These are phyloP conservation scores for Aaosphaeria arxii DNA, from an alignment of 2,329 filamentous ascomycete genomes.

Conservation along the genomic window DNA sequence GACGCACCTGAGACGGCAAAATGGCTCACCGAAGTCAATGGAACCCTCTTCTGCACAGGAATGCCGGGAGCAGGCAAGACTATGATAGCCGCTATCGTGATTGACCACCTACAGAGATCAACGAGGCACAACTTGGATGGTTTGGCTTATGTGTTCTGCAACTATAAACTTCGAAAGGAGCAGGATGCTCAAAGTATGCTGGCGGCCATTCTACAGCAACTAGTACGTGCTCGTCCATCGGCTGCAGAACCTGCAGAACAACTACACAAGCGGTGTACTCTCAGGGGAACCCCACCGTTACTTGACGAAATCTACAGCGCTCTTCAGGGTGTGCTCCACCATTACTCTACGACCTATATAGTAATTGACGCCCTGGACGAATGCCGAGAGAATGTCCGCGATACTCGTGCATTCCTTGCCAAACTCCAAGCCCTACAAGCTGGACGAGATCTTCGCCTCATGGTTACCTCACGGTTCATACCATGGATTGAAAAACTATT, in stretches of 20 bases:
- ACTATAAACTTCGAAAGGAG: slow-evolving; percentile 20
- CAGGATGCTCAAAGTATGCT: slow-evolving; percentile 21
- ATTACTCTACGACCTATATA: slow-evolving; percentile 13
- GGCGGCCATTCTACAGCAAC: slow-evolving; percentile 31
- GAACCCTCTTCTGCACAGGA: slow-evolving; percentile 21
- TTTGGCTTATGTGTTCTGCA: slow-evolving; percentile 34
- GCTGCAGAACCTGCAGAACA: slow-evolving; percentile 12
- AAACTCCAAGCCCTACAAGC: slow-evolving; percentile 8
- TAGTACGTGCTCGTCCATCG: slow-evolving; percentile 19
- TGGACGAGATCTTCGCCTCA: slow-evolving; percentile 7
- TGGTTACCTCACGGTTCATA: slow-evolving; percentile 14
- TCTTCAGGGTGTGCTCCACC: slow-evolving; percentile 12
- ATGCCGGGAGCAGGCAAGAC: slow-evolving; percentile 28
- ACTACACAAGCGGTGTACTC: slow-evolving; percentile 18
- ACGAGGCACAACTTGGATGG: slow-evolving; percentile 7
- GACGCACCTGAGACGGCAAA: not conserved
- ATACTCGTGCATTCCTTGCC: slow-evolving; percentile 6
- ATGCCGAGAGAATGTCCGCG: slow-evolving; percentile 11
- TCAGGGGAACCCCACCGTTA: slow-evolving; percentile 13
- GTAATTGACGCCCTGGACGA: slow-evolving; percentile 10
- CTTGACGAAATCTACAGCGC: slow-evolving; percentile 14
- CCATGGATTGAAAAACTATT: slow-evolving; percentile 8
- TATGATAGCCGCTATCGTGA: slow-evolving; percentile 18
- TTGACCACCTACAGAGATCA: slow-evolving; percentile 8
- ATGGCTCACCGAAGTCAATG: slow-evolving; percentile 9